Evolutionary conservation across 2,329 filamentous ascomycete species (phyloP).

Genomic region (Xylariaceae sp.): DNA sequence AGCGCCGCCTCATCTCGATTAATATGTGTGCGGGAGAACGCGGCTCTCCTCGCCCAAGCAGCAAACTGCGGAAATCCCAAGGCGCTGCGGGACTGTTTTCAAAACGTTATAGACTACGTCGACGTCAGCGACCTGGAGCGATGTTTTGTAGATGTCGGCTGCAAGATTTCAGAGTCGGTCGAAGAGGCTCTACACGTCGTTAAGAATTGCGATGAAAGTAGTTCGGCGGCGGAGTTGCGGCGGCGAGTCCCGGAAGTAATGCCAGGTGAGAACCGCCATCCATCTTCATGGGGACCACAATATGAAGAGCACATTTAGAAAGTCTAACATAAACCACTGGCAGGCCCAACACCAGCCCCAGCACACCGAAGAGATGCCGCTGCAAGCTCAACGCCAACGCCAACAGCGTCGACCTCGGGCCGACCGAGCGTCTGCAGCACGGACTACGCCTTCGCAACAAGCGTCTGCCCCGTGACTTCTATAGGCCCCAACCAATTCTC

Average conservation of each 20-base stretch:
- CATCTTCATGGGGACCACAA: background rate
- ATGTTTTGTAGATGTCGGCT: slow-evolving; percentile 36
- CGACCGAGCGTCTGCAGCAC: slow-evolving; percentile 6
- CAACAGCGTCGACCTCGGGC: slow-evolving; percentile 7
- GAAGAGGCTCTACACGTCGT: slow-evolving; percentile 34
- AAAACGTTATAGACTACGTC: slow-evolving; percentile 28
- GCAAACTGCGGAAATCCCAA: slow-evolving; percentile 43
- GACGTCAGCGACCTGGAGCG: slow-evolving; percentile 34
- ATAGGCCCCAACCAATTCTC: slow-evolving; percentile 5
- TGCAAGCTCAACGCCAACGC: slow-evolving; percentile 7
- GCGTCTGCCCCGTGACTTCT: slow-evolving; percentile 5
- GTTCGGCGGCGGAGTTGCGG: slow-evolving; percentile 20
- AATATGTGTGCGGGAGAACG: slow-evolving; percentile 39
- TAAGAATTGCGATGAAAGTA: slow-evolving; percentile 28
- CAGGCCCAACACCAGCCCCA: slow-evolving; percentile 13
- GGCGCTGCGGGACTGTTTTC: slow-evolving; percentile 42
- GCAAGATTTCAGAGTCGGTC: slow-evolving; percentile 32
- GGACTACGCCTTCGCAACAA: slow-evolving; percentile 4
- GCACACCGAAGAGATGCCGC: background rate
- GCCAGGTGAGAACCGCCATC: slow-evolving; percentile 18
- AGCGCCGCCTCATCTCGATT: slow-evolving; percentile 22
- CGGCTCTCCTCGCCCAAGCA: slow-evolving; percentile 36
- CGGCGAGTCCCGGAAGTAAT: slow-evolving; percentile 19
- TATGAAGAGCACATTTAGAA: background rate
- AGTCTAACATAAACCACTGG: background rate